Conservation (phyloP, 306 rosid genomes). For the Pyrus communis region DNA sequence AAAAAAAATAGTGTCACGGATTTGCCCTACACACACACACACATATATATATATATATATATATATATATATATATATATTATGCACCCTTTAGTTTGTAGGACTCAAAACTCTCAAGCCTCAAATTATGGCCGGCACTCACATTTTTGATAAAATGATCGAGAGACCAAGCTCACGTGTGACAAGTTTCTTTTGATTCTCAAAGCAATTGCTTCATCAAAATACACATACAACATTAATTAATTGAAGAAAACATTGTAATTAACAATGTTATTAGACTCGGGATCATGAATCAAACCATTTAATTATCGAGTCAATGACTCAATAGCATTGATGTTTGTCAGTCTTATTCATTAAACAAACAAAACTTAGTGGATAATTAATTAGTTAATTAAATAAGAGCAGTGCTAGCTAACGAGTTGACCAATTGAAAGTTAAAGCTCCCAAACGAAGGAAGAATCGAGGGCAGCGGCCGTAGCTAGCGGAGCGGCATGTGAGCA, state of each 20-base stretch:
- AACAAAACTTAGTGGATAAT: neutral
- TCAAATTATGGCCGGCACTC: neutral
- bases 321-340: neutral
- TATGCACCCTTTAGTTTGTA: neutral
- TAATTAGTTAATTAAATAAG: neutral
- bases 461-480: slow-evolving; percentile 47
- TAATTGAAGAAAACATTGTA: neutral
- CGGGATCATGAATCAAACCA: neutral
- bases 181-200: neutral
- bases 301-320: neutral
- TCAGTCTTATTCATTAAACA: neutral
- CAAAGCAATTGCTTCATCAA: neutral
- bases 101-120: neutral
- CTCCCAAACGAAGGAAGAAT: neutral
- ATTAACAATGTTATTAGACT: neutral
- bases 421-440: neutral
- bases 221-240: neutral
- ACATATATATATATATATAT: accelerated
- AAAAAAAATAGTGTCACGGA: no score
- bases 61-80: no score
- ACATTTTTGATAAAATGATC: neutral
- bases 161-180: neutral
- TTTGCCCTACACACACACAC: no score
- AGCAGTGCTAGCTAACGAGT: neutral
- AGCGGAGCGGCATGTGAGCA: slow-evolving; percentile 32